Percentiles rank a stretch among this genome's conserved stretches.
Evolutionary conservation across 75 land plant species (phyloP).

Genomic region (Adiantum capillusveneris): DNA sequence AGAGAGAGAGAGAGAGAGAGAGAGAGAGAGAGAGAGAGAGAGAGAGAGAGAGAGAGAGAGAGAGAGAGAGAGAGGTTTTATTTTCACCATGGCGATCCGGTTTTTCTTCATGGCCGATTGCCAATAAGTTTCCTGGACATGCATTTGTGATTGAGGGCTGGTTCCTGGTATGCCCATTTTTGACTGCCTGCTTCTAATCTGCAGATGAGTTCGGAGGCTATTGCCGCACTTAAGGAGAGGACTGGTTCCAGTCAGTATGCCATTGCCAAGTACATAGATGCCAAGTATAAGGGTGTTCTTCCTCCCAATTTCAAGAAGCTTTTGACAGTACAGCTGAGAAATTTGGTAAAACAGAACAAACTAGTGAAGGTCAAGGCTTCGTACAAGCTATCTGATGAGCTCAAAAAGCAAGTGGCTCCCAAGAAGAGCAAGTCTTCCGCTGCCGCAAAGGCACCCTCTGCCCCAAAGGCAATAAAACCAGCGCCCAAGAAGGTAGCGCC

Average conservation of each 20-base stretch:
- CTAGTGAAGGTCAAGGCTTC: conserved; percentile 69
- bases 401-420: conserved; percentile 3
- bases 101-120: no score
- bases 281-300: conserved; percentile 43
- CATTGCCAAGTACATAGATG: conserved; percentile 64
- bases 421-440: neutral
- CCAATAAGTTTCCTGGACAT: no score
- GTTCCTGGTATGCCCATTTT: neutral
- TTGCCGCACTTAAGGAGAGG: conserved; percentile 58
- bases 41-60: no score
- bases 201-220: conserved; percentile 86
- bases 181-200: neutral
- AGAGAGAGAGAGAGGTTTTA: no score
- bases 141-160: neutral
- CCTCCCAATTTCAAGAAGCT: conserved; percentile 69
- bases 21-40: no score
- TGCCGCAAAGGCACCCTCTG: neutral
- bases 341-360: conserved; percentile 45
- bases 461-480: neutral
- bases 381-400: conserved; percentile 55
- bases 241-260: conserved; percentile 84
- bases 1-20: no score
- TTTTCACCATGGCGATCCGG: no score
- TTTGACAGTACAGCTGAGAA: conserved; percentile 46
- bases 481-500: neutral